A percentile compares a stretch with the other conserved stretches of the same genome.
Conservation (phyloP, 2,329 filamentous ascomycete genomes). For the Penicillium sp. region DNA sequence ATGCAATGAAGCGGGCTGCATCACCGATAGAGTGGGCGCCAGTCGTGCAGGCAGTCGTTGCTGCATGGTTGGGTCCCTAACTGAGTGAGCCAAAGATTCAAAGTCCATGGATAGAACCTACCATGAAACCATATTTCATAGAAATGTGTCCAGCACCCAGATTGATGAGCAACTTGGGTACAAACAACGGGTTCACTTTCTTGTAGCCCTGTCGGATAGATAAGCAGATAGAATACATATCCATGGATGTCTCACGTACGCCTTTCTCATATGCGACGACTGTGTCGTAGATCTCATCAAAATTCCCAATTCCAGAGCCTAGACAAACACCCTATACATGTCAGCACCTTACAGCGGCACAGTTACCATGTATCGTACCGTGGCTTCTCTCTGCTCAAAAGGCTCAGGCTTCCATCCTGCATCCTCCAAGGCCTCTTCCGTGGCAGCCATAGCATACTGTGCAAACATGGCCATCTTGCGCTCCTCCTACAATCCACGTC, state of each 20-base stretch:
- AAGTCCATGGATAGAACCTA: slow-evolving; percentile 22
- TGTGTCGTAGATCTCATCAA: slow-evolving; percentile 84
- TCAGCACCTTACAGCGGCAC: slow-evolving; percentile 7
- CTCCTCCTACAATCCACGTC: slow-evolving; percentile 46
- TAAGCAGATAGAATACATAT: slow-evolving; percentile 7
- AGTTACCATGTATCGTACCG: slow-evolving; percentile 43
- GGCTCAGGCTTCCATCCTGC: slow-evolving; percentile 65
- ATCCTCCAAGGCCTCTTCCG: slow-evolving; percentile 79
- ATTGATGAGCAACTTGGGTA: slow-evolving; percentile 89
- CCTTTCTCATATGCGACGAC: slow-evolving; percentile 68
- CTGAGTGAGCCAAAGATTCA: neutral
- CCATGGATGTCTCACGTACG: slow-evolving; percentile 46
- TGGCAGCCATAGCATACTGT: slow-evolving; percentile 83
- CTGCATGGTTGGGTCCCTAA: slow-evolving; percentile 84
- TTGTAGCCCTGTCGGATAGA: slow-evolving; percentile 65
- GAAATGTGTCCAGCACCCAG: slow-evolving; percentile 91
- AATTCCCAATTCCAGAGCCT: slow-evolving; percentile 90
- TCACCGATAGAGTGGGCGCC: slow-evolving; percentile 93
- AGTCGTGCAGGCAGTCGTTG: slow-evolving; percentile 91
- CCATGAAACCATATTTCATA: slow-evolving; percentile 79
- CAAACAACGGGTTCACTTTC: slow-evolving; percentile 89
- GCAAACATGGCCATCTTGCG: slow-evolving; percentile 86
- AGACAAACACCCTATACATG: slow-evolving; percentile 69
- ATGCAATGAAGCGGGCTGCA: slow-evolving; percentile 84
- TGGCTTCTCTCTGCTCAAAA: slow-evolving; percentile 63